phyloP scores from a whole-genome alignment of 495 filamentous ascomycete species.

The Articulospora tetracladia region DNA sequence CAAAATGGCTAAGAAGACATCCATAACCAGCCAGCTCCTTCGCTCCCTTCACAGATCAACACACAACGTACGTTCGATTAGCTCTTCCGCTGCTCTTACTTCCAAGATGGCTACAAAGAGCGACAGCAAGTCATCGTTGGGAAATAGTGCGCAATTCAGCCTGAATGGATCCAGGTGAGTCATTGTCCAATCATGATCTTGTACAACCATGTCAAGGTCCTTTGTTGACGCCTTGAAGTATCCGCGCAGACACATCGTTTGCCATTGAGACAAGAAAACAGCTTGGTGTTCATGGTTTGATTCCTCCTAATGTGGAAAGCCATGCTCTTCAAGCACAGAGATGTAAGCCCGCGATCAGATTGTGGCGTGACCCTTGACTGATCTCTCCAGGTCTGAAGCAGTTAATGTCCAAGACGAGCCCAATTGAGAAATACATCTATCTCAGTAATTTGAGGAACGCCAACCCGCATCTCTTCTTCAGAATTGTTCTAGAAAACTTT shows the following conservation, averaged over 20 bases:
- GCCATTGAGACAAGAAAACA: slow-evolving; percentile 43
- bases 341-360: slow-evolving; percentile 42
- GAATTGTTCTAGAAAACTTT: slow-evolving; percentile 66
- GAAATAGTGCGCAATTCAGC: neutral
- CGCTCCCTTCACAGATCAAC: neutral
- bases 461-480: slow-evolving; percentile 77
- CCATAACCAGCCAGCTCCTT: neutral
- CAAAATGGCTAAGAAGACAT: neutral
- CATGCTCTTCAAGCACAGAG: slow-evolving; percentile 65
- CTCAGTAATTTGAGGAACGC: slow-evolving; percentile 69
- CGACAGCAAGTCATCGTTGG: neutral
- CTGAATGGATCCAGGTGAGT: slow-evolving; percentile 6
- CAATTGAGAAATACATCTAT: slow-evolving; percentile 78
- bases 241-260: slow-evolving; percentile 15
- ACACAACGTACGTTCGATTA: neutral
- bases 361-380: neutral
- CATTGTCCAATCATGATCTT: neutral
- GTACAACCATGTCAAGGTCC: neutral
- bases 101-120: slow-evolving; percentile 6
- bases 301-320: slow-evolving; percentile 50
- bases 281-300: slow-evolving; percentile 60
- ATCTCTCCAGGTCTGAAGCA: slow-evolving; percentile 54
- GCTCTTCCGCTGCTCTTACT: slow-evolving; percentile 1
- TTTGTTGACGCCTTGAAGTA: neutral
- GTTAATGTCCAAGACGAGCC: slow-evolving; percentile 58